A percentile compares a stretch with the other conserved stretches of the same genome.
Evolutionary conservation across 805 yeast species (phyloP).

Genomic region (Yamadazyma sp.): DNA sequence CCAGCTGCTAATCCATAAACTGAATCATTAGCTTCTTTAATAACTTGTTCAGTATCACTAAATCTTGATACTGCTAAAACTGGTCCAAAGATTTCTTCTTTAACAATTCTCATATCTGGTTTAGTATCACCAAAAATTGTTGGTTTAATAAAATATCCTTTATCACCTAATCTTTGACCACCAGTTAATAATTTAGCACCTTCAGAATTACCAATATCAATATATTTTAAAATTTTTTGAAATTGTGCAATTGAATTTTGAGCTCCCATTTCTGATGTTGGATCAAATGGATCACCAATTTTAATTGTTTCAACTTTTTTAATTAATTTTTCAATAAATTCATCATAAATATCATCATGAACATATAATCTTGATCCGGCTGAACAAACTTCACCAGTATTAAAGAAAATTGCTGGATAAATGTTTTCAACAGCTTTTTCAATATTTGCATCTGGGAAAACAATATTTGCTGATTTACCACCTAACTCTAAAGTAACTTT

Average conservation of each 20-base stretch:
- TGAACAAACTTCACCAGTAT: slow-evolving; percentile 94
- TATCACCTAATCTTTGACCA: slow-evolving; percentile 41
- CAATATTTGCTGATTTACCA: slow-evolving; percentile 92
- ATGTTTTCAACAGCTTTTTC: slow-evolving; percentile 73
- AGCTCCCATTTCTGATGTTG: slow-evolving; percentile 83
- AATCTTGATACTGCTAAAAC: slow-evolving; percentile 83
- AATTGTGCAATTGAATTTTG: slow-evolving; percentile 82
- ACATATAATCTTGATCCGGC: slow-evolving; percentile 92
- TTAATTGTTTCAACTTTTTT: slow-evolving; percentile 52
- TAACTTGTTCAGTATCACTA: slow-evolving; percentile 76
- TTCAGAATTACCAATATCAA: slow-evolving; percentile 48
- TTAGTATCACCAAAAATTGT: slow-evolving; percentile 72
- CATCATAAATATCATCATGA: slow-evolving; percentile 81
- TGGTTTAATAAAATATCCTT: slow-evolving; percentile 71
- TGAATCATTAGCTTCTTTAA: slow-evolving; percentile 74
- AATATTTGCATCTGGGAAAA: slow-evolving; percentile 81
- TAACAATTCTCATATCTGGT: slow-evolving; percentile 61
- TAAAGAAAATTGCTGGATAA: slow-evolving; percentile 81
- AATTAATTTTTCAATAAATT: slow-evolving; percentile 63
- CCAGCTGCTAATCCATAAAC: slow-evolving; percentile 90
- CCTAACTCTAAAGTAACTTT: slow-evolving; percentile 93
- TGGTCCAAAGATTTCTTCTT: slow-evolving; percentile 89
- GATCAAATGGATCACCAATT: slow-evolving; percentile 83
- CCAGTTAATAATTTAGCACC: slow-evolving; percentile 42
- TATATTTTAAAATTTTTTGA: slow-evolving; percentile 72